Conservation (phyloP, 208 protist species). For the Leishmania turanica region DNA sequence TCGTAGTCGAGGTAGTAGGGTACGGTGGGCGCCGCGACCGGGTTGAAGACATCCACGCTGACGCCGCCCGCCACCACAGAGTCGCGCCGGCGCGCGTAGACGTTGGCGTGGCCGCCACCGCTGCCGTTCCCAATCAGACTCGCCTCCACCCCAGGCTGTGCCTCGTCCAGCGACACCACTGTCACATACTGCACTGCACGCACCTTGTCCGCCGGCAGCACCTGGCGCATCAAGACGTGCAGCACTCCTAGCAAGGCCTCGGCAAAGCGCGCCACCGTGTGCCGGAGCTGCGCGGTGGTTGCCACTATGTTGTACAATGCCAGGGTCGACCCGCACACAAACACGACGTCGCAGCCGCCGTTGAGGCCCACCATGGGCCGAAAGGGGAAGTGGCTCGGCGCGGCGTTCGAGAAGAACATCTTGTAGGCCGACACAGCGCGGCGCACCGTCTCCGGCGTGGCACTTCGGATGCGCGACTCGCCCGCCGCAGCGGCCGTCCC, state of each 20-base stretch:
- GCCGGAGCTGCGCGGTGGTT: slow-evolving; percentile 43
- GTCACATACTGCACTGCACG: slow-evolving; percentile 70
- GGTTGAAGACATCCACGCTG: slow-evolving; percentile 25
- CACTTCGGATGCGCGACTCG: slow-evolving; percentile 31
- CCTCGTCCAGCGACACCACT: slow-evolving; percentile 77
- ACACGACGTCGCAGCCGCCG: slow-evolving; percentile 84
- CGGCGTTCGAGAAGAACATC: slow-evolving; percentile 64
- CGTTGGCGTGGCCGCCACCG: not conserved
- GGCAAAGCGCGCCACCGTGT: slow-evolving; percentile 60
- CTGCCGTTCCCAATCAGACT: not conserved
- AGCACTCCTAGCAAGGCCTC: slow-evolving; percentile 80
- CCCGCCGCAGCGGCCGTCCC: slow-evolving; percentile 9
- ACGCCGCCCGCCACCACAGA: slow-evolving; percentile 4
- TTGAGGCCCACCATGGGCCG: slow-evolving; percentile 73
- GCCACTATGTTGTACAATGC: slow-evolving; percentile 79
- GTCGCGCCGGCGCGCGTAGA: slow-evolving; percentile 4
- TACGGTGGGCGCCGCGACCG: slow-evolving; percentile 28
- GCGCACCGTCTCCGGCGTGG: slow-evolving; percentile 71
- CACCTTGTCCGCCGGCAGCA: slow-evolving; percentile 66
- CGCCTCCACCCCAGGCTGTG: slow-evolving; percentile 4
- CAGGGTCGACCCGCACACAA: slow-evolving; percentile 62
- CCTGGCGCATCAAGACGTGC: slow-evolving; percentile 68
- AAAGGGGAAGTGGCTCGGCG: slow-evolving; percentile 72
- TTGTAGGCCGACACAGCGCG: slow-evolving; percentile 72
- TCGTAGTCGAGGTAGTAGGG: slow-evolving; percentile 79